These are phyloP conservation scores for Gloeopeniophorella convolvens DNA, from an alignment of 768 basidiomycete species.

Conservation along the genomic window DNA sequence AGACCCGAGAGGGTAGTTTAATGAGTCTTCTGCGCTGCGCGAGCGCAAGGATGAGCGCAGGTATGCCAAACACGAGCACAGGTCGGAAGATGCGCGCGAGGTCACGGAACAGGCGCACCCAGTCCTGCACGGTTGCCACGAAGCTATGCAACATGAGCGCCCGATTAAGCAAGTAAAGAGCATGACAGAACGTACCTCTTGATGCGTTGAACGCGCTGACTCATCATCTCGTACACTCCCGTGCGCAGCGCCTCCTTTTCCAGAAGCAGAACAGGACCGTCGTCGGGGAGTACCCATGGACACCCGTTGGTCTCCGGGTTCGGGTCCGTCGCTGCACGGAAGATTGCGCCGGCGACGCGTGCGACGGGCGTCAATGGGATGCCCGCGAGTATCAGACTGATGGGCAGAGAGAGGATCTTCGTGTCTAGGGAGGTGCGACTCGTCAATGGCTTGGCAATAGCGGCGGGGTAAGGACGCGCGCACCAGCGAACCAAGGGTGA, in stretches of 20 bases:
- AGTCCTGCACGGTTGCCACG: not conserved
- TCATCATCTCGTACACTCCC: constrained; percentile 26
- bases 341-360: constrained; percentile 29
- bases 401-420: constrained; percentile 18
- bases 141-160: not conserved
- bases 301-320: constrained; percentile 24
- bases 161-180: not conserved
- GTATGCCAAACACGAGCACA: not conserved
- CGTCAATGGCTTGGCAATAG: not conserved
- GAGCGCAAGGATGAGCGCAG: not conserved
- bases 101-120: not conserved
- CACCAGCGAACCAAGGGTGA: constrained; percentile 30
- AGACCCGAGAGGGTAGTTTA: not conserved
- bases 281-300: constrained; percentile 28
- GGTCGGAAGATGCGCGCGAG: constrained; percentile 6
- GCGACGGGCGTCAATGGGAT: constrained; percentile 26
- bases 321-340: constrained; percentile 26
- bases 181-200: not conserved
- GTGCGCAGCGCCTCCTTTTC: constrained; percentile 20
- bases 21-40: not conserved
- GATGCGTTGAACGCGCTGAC: constrained; percentile 4
- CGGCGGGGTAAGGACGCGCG: not conserved
- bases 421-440: constrained; percentile 16
- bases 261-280: constrained; percentile 24
- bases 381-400: constrained; percentile 24